These are phyloP conservation scores for Gossypium raimondii DNA, from an alignment of 345 rosid genomes.

Conservation along the genomic window DNA sequence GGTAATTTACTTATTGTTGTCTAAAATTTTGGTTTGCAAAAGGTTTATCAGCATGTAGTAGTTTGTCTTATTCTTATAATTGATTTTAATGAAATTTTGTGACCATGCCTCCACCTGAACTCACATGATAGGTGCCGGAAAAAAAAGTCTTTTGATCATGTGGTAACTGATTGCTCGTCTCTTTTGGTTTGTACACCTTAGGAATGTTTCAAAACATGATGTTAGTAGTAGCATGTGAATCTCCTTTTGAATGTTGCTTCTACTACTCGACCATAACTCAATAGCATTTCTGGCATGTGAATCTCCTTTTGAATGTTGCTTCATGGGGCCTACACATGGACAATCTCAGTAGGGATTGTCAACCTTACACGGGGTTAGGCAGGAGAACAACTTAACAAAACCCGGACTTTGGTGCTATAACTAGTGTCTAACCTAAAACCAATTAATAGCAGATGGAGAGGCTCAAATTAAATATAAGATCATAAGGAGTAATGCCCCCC, in stretches of 20 bases:
- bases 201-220: background rate
- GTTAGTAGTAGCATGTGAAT: background rate
- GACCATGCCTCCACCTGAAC: background rate
- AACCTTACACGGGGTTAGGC: background rate
- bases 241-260: constrained; percentile 4
- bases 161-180: background rate
- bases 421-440: background rate
- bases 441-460: background rate
- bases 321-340: background rate
- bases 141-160: background rate
- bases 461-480: background rate
- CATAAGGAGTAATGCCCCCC: background rate
- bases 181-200: background rate
- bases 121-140: background rate
- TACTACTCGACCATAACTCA: background rate
- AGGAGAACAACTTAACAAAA: background rate
- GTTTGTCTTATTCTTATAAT: background rate
- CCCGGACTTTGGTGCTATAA: background rate
- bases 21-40: background rate
- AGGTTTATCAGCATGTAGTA: background rate
- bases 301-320: no score
- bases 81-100: background rate
- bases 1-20: constrained; percentile 35
- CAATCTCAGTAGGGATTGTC: background rate
- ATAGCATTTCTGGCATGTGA: background rate